Evolutionary conservation across 371 early-diverging fungal species (phyloP), one percentile per base, ranked within the genome.

Genomic region (Parasitella parasitica): DNA sequence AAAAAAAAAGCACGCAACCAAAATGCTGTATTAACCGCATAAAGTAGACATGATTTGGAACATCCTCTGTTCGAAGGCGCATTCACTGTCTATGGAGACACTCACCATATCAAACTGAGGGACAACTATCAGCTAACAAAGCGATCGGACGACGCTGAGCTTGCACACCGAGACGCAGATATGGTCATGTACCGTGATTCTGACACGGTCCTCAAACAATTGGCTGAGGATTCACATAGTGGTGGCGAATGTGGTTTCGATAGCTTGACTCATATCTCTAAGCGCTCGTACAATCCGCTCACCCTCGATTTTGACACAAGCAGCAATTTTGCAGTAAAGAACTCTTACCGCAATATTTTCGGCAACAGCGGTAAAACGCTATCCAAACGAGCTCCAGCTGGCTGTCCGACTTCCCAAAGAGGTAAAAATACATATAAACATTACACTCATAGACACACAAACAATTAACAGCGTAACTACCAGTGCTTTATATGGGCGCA

Each of bases 171-270:
- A 0, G 16, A 43, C 4, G 30, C 53, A 7, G 54, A 73, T 41
- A 83, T 89, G 71, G 71, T 89, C 13, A 83, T 90, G 26, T 92
- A 88, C 69, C 84, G 91, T 18, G 85, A 86, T 59, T 89, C 91
- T 0, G 91, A 92, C 63, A 79, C 74, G 2, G 38, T 53, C 5
- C 3, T 34, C 5, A 60, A 35, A 37, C 38, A 46, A 6, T 9
- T 12, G 18, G 51, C n/a, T 24, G 32, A 39, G 16, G 9, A 6
- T 20, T 11, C 15, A 12, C 50, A 9, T 11, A n/a, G 15, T 5
- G 13, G 38, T 0, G 36, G 60, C 18, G 61, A 57, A 12, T 81
- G 80, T 59, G 79, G 71, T 16, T 66, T 66, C 57, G 76, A 78
- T 65, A 67, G 41, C 4, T 22, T 77, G 16, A 16, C 35, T 1